These are phyloP conservation scores for Macroventuria anomochaeta DNA, from an alignment of 2,329 filamentous ascomycete species.

Conservation along the genomic window DNA sequence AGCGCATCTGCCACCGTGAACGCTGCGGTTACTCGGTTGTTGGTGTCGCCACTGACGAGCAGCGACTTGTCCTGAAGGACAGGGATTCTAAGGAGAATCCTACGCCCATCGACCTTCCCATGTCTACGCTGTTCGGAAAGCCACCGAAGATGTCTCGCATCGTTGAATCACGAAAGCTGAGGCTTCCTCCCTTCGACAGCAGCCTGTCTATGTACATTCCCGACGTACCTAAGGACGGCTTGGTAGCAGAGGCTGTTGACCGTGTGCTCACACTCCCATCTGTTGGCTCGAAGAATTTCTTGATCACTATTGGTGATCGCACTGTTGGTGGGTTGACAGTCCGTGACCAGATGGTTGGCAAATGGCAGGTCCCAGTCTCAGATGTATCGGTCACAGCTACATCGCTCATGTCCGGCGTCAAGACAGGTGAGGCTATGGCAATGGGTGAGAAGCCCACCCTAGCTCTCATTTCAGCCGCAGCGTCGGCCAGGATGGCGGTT, in stretches of 20 bases:
- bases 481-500: constrained; percentile 95
- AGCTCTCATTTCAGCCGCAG: constrained; percentile 85
- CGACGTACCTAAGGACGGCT: constrained; percentile 59
- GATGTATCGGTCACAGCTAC: constrained; percentile 93
- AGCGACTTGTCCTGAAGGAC: constrained; percentile 81
- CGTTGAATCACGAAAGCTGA: constrained; percentile 72
- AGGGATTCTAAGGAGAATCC: constrained; percentile 76
- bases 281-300: constrained; percentile 95
- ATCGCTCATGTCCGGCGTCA: constrained; percentile 73
- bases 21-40: constrained; percentile 93
- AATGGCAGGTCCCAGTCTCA: constrained; percentile 92
- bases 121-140: constrained; percentile 87
- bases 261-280: constrained; percentile 84
- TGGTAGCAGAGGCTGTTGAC: constrained; percentile 74
- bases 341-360: constrained; percentile 94
- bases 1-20: constrained; percentile 76
- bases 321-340: constrained; percentile 88
- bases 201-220: constrained; percentile 72
- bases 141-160: constrained; percentile 79
- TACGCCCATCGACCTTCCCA: constrained; percentile 84
- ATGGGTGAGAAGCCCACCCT: constrained; percentile 93
- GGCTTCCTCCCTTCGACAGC: constrained; percentile 75
- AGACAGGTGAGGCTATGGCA: constrained; percentile 92
- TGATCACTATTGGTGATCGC: constrained; percentile 95
- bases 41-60: constrained; percentile 75